Percentiles rank a stretch among this genome's conserved stretches.
Evolutionary conservation across 257 asterid genomes (phyloP).

Genomic region (Pogostemon cablin): DNA sequence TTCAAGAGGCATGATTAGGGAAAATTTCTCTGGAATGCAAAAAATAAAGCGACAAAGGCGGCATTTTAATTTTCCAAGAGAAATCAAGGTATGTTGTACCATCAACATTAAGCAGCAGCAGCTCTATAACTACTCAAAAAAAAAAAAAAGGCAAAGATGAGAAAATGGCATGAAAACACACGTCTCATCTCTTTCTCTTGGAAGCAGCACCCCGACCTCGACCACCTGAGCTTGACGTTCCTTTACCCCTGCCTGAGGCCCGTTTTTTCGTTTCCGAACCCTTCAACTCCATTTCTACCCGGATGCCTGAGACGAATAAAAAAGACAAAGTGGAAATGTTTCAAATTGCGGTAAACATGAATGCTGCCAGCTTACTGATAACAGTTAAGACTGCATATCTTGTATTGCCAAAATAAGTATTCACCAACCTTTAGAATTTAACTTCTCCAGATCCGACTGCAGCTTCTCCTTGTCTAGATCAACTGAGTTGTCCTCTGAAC

Average conservation of each 20-base stretch:
- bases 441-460: constrained; percentile 65
- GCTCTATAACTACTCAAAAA: not conserved
- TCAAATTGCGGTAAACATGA: not conserved
- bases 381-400: not conserved
- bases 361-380: not conserved
- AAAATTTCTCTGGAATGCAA: too few species aligned
- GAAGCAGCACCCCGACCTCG: constrained; percentile 59
- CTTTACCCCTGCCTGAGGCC: constrained; percentile 64
- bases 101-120: too few species aligned
- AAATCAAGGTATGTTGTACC: too few species aligned
- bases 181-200: constrained; percentile 75
- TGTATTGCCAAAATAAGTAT: not conserved
- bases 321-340: not conserved
- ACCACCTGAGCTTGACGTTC: constrained; percentile 40
- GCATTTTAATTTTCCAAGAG: too few species aligned
- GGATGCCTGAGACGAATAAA: constrained; percentile 47
- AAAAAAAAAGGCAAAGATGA: not conserved
- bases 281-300: constrained; percentile 79
- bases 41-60: too few species aligned
- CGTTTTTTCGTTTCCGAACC: constrained; percentile 66
- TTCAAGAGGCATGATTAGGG: too few species aligned
- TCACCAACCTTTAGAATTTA: constrained; percentile 71
- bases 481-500: constrained; percentile 49
- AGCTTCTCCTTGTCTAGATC: constrained; percentile 61
- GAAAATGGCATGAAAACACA: not conserved